Conservation (phyloP, 2,329 filamentous ascomycete species). For the Xylaria polymorpha region DNA sequence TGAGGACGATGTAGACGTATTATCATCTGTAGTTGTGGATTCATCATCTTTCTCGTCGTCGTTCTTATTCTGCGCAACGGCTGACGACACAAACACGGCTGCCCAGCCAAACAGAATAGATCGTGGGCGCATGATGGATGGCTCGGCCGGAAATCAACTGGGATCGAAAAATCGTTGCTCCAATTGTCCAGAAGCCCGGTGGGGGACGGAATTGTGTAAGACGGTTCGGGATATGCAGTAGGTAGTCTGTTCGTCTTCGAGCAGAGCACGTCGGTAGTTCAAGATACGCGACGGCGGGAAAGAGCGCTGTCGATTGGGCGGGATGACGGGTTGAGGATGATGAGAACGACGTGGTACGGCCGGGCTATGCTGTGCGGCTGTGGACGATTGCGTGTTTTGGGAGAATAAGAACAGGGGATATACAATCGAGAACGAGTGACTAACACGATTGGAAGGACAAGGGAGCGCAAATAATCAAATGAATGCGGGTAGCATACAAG, state of each 20-base stretch:
- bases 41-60: constrained; percentile 34
- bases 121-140: constrained; percentile 45
- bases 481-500: constrained; percentile 15
- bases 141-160: constrained; percentile 19
- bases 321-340: constrained; percentile 8
- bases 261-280: not conserved
- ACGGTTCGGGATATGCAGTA: not conserved
- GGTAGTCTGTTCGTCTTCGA: not conserved
- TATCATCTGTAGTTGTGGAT: constrained; percentile 23
- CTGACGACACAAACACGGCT: constrained; percentile 42
- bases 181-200: constrained; percentile 1
- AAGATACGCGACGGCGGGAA: constrained; percentile 3
- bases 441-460: constrained; percentile 14
- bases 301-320: constrained; percentile 5
- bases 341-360: constrained; percentile 1
- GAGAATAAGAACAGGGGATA: constrained; percentile 3
- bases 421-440: constrained; percentile 33
- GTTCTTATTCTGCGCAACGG: constrained; percentile 42
- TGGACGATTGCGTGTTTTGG: constrained; percentile 6
- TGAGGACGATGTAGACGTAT: constrained; percentile 25
- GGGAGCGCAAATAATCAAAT: constrained; percentile 22
- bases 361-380: constrained; percentile 19
- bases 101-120: constrained; percentile 43
- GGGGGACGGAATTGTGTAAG: not conserved
- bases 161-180: constrained; percentile 22